A percentile compares a stretch with the other conserved stretches of the same genome.
Conservation (phyloP, 768 basidiomycete species). For the Symmetrospora coprosmae region DNA sequence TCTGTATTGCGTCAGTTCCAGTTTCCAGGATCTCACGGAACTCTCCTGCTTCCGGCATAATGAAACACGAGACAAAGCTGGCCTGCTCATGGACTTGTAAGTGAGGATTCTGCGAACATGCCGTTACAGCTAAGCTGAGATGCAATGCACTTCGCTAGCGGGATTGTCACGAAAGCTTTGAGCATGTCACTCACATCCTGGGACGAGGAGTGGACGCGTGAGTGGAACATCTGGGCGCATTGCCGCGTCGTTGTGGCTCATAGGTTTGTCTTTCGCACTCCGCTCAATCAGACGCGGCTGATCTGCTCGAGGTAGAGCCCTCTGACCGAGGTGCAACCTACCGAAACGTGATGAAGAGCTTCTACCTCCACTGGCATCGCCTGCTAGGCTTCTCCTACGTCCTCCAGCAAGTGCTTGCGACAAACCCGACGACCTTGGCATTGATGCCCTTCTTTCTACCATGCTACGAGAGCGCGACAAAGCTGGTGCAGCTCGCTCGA, state of each 20-base stretch:
- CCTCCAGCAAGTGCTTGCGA: conserved; percentile 1
- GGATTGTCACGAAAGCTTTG: conserved; percentile 1
- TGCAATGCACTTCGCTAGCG: not conserved
- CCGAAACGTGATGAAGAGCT: not conserved
- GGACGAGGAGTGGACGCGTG: conserved; percentile 4
- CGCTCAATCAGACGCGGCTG: too few species aligned
- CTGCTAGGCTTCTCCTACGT: conserved; percentile 13
- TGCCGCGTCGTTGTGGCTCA: not conserved
- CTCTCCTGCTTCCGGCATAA: conserved; percentile 18
- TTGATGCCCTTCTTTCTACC: conserved; percentile 15
- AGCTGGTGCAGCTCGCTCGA: not conserved
- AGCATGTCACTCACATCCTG: conserved; percentile 3
- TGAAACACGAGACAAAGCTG: not conserved
- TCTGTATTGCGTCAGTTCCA: conserved; percentile 1
- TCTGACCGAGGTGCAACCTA: too few species aligned
- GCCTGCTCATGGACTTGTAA: conserved; percentile 1
- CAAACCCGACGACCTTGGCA: not conserved
- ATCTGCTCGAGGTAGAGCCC: too few species aligned
- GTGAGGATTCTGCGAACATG: not conserved
- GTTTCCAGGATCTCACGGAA: conserved; percentile 8
- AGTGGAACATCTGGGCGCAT: not conserved
- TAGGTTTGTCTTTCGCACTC: too few species aligned
- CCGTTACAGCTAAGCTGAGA: too few species aligned
- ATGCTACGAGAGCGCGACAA: conserved; percentile 5
- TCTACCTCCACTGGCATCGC: conserved; percentile 3